A percentile compares a stretch with the other conserved stretches of the same genome.
These are phyloP conservation scores for Tulasnella calospora DNA, from an alignment of 768 basidiomycete species.

Conservation along the genomic window DNA sequence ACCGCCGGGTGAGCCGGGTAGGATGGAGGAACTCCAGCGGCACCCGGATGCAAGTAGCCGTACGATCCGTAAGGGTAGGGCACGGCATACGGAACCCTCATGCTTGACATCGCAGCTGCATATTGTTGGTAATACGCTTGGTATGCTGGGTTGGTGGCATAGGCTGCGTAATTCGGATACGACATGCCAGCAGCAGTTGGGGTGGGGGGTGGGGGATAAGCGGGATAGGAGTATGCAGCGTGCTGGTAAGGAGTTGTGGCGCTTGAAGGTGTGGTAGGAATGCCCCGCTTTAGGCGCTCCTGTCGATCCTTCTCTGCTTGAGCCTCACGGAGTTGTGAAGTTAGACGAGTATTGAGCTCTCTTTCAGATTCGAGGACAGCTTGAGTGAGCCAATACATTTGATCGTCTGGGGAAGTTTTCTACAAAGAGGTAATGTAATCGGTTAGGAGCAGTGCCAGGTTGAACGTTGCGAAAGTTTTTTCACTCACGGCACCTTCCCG, in stretches of 20 bases:
- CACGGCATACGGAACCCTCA: constrained; percentile 16
- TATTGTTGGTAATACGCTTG: constrained; percentile 24
- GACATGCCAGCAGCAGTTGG: not conserved
- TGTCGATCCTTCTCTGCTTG: constrained; percentile 61
- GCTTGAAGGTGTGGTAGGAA: not conserved
- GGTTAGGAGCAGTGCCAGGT: not conserved
- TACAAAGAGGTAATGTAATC: constrained; percentile 34
- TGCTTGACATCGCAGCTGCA: constrained; percentile 14
- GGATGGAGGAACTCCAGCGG: not conserved
- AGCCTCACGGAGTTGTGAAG: constrained; percentile 56
- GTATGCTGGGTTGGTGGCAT: constrained; percentile 19
- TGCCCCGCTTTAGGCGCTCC: constrained; percentile 61
- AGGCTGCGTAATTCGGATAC: constrained; percentile 12
- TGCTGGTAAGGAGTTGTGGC: constrained; percentile 1
- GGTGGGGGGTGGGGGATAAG: constrained; percentile 6
- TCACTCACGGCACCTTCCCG: constrained; percentile 49
- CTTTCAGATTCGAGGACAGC: constrained; percentile 63
- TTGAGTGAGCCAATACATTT: constrained; percentile 60
- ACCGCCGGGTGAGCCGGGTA: not conserved
- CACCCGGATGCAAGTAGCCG: constrained; percentile 3
- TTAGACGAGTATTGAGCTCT: constrained; percentile 52
- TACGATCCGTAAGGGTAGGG: constrained; percentile 18
- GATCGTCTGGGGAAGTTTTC: constrained; percentile 58
- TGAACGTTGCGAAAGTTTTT: not conserved
- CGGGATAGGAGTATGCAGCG: constrained; percentile 10